Evolutionary conservation across 176 grass and related monocot species (phyloP).

Genomic region (Thalia dealbata): DNA sequence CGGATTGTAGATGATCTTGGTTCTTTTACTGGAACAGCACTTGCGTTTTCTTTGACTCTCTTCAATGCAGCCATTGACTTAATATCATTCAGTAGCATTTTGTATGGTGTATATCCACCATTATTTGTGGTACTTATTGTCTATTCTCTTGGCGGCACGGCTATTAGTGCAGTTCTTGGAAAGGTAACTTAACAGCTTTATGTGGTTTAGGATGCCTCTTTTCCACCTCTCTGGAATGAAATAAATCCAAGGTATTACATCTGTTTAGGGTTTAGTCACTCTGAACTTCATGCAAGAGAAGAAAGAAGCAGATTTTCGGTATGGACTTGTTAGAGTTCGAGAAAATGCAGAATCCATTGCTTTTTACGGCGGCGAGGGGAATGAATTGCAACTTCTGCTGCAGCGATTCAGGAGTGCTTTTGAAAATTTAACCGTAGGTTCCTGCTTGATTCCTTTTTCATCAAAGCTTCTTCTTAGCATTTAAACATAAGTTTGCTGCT

Average conservation of each 20-base stretch:
- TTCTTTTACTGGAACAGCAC: conserved; percentile 80
- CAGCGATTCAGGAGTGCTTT: conserved; percentile 85
- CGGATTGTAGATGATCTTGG: conserved; percentile 94
- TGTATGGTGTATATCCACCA: conserved; percentile 94
- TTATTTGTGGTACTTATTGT: conserved; percentile 89
- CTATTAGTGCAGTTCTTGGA: conserved; percentile 78
- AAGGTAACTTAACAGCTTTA: conserved; percentile 46
- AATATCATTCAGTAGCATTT: conserved; percentile 96
- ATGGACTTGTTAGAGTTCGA: conserved; percentile 87
- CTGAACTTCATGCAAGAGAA: conserved; percentile 99
- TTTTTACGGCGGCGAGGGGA: conserved; percentile 92
- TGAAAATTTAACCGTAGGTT: conserved; percentile 79
- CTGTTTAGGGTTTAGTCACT: conserved; percentile 71
- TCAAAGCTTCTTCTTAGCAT: background rate
- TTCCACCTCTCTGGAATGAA: conserved; percentile 17
- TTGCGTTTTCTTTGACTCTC: conserved; percentile 75
- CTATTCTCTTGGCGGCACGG: conserved; percentile 89
- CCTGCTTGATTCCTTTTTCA: conserved; percentile 5
- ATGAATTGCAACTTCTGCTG: conserved; percentile 83
- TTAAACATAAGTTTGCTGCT: background rate
- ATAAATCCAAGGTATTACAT: conserved; percentile 14
- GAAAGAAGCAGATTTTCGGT: conserved; percentile 99
- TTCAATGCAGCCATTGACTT: conserved; percentile 88
- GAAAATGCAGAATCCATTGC: conserved; percentile 99
- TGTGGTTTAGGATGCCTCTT: background rate